Evolutionary conservation across 345 rosid genomes (phyloP), one percentile per base, ranked within the genome.

Genomic region (Linum usitatissimum): DNA sequence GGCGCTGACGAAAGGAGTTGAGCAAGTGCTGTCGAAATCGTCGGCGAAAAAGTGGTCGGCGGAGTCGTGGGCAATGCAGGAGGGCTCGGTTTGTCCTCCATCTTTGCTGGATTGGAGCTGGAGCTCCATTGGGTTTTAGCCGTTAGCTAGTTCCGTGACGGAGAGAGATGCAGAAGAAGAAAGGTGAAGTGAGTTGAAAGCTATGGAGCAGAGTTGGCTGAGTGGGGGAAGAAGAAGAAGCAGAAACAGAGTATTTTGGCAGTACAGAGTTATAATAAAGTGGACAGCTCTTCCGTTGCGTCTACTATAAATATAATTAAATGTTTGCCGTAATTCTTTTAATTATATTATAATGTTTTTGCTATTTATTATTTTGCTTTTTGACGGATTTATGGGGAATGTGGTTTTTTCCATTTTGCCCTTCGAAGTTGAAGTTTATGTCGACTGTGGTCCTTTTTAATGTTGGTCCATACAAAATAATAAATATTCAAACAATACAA

Each of bases 1-100:
- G 21, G 97, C 99, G 59, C 96, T 87, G 14, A 89, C 99, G 70
- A 84, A 93, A 10, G 99, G 99, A 15, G 99, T 84, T n/a, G 99
- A 93, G 70, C 94, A 90, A 65, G 80, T 73, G 65, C 89, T 82
- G 73, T 82, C 89, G 17, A 70, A 30, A 31, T 78, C 80, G 18
- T 79, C 86, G 51, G 30, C 15, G 51, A 10, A 18, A 18, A 55
- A 71, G 59, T 12, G 61, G 0, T 51, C 73, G 15, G 69, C 3
- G 8, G 69, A 5, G 6, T 65, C 74, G 10, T 59, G 60, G 51
- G 63, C 3, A 14, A 56, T 39, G 2, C 38, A 17, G 18, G 61
- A 9, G 14, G 19, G 34, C 53, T 14, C 18, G 70, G 34, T 63
- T 38, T 67, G 34, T 58, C 55, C 42, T 66, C 62, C 66, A 60